Evolutionary conservation across 345 rosid genomes (phyloP), one percentile per base, ranked within the genome.

Genomic region (Eucalyptus albens): DNA sequence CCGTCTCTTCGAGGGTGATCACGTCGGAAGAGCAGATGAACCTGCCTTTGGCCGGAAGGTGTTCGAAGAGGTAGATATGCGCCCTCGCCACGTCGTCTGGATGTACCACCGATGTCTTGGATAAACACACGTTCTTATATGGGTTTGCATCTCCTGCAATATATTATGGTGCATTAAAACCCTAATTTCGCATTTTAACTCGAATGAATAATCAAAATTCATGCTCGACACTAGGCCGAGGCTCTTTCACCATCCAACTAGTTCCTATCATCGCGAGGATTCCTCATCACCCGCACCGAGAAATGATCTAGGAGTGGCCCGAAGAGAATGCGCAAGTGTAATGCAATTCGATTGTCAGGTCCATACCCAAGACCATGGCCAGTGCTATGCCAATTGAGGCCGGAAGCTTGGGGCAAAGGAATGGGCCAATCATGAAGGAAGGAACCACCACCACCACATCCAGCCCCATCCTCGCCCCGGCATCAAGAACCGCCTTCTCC

Each of bases 61-160:
- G 67, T 85, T 94, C 96, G 37, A 95, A 69, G 50, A 96, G 91
- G 88, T 89, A 95, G 27, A 94, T 93, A 88, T 93, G 93, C 15
- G 96, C 94, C 5, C 94, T 94, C 5, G 93, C 93, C 82, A 93
- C 91, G 15, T 95, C 97, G 72, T 96, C 96, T 22, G 91, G 83
- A 47, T 88, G 89, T 21, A 88, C 59, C 42, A 88, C 42, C 45
- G 50, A 72, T 13, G 40, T 33, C 50, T 22, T 14, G 26, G 82
- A 37, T 40, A 72, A 37, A 9, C 82, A 72, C 82, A 72, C 26
- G 3, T 72, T 72, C 82, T 37, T 72, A 72, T 72, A 72, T 11
- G 82, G 45, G 82, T 72, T 72, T 72, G 45, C 22, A 1, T 72
- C 83, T 37, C 45, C 83, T 72, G 45, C 83, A 72, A 10, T 72